Percentiles rank a stretch among this genome's conserved stretches.
These are phyloP conservation scores for Kandelia obovata DNA, from an alignment of 345 rosid genomes.

Conservation along the genomic window DNA sequence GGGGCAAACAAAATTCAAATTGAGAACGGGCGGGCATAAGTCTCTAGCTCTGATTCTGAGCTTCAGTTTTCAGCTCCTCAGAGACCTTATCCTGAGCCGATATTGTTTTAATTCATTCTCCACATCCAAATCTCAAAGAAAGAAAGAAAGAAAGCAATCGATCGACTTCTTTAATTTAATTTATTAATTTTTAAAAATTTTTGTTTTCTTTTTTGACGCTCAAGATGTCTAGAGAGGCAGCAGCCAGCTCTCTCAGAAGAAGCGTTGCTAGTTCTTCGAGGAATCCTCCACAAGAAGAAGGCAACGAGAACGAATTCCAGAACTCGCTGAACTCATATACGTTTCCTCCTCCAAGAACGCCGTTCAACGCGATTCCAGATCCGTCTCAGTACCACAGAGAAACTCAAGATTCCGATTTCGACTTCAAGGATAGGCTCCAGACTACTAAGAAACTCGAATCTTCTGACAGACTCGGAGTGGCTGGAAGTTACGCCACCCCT, in stretches of 20 bases:
- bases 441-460: slow-evolving; percentile 22
- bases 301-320: slow-evolving; percentile 62
- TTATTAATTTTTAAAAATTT: too few relatives aligned
- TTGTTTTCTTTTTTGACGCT: background rate
- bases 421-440: slow-evolving; percentile 33
- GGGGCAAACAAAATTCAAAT: slow-evolving; percentile 14
- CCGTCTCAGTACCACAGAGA: slow-evolving; percentile 56
- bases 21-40: slow-evolving; percentile 23
- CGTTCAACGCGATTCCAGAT: slow-evolving; percentile 68
- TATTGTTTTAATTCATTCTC: too few relatives aligned
- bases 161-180: too few relatives aligned
- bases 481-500: slow-evolving; percentile 39
- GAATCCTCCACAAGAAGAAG: slow-evolving; percentile 30
- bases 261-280: slow-evolving; percentile 21
- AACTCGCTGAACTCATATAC: slow-evolving; percentile 30
- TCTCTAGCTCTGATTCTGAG: background rate
- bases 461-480: slow-evolving; percentile 5
- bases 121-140: too few relatives aligned
- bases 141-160: too few relatives aligned
- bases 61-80: background rate
- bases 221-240: slow-evolving; percentile 38
- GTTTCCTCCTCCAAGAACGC: slow-evolving; percentile 68
- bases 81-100: background rate
- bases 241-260: slow-evolving; percentile 26
- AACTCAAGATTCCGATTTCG: slow-evolving; percentile 27